Evolutionary conservation across 2,329 filamentous ascomycete genomes (phyloP), one percentile per base, ranked within the genome.

Genomic region (Immersiporthe knoxdaviesiana): DNA sequence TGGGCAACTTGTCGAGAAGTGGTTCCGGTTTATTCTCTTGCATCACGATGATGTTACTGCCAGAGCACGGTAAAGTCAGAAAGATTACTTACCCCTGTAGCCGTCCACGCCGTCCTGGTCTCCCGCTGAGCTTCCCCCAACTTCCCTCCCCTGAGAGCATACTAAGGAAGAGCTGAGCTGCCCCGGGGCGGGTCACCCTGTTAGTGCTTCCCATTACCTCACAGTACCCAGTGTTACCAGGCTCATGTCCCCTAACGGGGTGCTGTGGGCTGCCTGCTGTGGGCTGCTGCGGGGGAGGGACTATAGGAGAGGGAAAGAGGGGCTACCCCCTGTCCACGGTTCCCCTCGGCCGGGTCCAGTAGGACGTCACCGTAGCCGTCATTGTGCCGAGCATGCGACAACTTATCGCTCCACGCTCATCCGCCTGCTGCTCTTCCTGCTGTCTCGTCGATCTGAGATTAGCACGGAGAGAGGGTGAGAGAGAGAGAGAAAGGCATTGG

Each of bases 21-120:
- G 52, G 63, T 67, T 67, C 65, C 65, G 65, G 65, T 67, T 67
- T 67, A 67, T 67, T 67, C 58, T 67, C 65, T 67, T 67, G 65
- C 58, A 62, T 60, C 63, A 21, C 10, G 35, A 37, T 66, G 14
- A 16, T 41, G 27, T 10, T 10, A 59, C 18, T 18, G 44, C 6
- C 44, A 21, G 18, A 47, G 21, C 18, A 47, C 21, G 21, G 18
- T n/a, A 47, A 47, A n/a, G 44, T 47, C 18, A n/a, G 18, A 16
- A 47, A n/a, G 44, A 10, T n/a, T 1, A n/a, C 21, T 7, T 47
- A 47, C 44, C 21, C 39, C n/a, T 37, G 30, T 24, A 65, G 39
- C 24, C 14, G 35, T 12, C 44, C 41, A 16, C 58, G 39, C 24
- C 14, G 35, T 12, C 44, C 41, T 47, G 41, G 21, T 39, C 41